Evolutionary conservation across 2,329 filamentous ascomycete genomes (phyloP).

Genomic region (Acrocalymma vagum): DNA sequence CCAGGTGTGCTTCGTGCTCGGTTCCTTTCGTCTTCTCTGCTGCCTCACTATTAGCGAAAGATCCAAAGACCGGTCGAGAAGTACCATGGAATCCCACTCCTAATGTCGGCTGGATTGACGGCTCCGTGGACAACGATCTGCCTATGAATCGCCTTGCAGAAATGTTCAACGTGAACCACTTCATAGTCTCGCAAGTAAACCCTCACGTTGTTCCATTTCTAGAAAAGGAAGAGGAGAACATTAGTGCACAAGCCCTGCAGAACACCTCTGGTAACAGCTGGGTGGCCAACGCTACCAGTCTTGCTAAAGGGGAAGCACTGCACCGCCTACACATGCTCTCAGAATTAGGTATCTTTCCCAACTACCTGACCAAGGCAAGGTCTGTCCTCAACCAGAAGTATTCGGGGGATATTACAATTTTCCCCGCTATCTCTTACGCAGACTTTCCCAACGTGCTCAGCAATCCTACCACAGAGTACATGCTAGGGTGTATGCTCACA

Average conservation of each 20-base stretch:
- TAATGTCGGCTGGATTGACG: constrained; percentile 84
- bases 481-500: constrained; percentile 77
- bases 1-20: constrained; percentile 85
- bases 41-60: constrained; percentile 81
- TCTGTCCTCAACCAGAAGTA: constrained; percentile 91
- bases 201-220: constrained; percentile 92
- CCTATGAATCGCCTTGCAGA: constrained; percentile 89
- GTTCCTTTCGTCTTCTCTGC: constrained; percentile 87
- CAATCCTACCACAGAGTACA: constrained; percentile 88
- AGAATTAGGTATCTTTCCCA: constrained; percentile 83
- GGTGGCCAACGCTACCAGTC: constrained; percentile 72
- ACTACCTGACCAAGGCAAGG: constrained; percentile 76
- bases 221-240: constrained; percentile 72
- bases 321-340: constrained; percentile 83
- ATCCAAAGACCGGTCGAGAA: constrained; percentile 79
- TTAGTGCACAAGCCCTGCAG: constrained; percentile 42
- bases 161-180: constrained; percentile 98
- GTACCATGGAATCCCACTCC: constrained; percentile 86
- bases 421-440: constrained; percentile 78
- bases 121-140: constrained; percentile 92
- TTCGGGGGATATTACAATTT: constrained; percentile 92
- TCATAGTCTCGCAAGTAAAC: constrained; percentile 97
- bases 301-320: constrained; percentile 81
- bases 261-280: constrained; percentile 60
- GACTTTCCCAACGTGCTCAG: constrained; percentile 80